A percentile compares a stretch with the other conserved stretches of the same genome.
phyloP scores from a whole-genome alignment of 2,329 filamentous ascomycete species.

The Harringtonia aguacate region DNA sequence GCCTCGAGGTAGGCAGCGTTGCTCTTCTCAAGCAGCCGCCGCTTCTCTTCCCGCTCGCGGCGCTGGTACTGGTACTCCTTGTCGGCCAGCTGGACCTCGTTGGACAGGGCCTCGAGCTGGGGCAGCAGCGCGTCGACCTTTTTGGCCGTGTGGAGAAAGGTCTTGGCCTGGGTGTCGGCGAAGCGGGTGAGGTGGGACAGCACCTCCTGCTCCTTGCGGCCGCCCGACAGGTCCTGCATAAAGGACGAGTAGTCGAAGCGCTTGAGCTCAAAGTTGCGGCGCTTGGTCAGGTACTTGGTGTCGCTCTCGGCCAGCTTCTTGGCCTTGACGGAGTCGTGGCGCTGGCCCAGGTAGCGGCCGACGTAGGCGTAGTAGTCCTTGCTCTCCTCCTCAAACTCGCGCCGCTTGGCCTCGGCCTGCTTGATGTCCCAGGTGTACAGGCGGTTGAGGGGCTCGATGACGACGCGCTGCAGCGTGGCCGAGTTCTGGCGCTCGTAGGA shows the following conservation, averaged over 20 bases:
- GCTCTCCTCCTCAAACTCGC: conserved; percentile 97
- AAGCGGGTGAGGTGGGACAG: conserved; percentile 90
- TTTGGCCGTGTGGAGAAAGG: conserved; percentile 72
- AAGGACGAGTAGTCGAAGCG: conserved; percentile 98
- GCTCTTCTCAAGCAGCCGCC: conserved; percentile 80
- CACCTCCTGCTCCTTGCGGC: conserved; percentile 96
- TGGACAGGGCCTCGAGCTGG: conserved; percentile 77
- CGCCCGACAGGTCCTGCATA: conserved; percentile 97
- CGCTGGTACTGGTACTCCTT: conserved; percentile 95
- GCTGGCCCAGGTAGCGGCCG: conserved; percentile 87
- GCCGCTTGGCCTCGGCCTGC: conserved; percentile 90
- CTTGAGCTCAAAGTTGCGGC: conserved; percentile 91
- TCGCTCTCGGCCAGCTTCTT: conserved; percentile 95
- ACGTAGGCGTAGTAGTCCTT: conserved; percentile 98
- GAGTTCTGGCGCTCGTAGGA: conserved; percentile 79
- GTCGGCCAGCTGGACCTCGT: conserved; percentile 84
- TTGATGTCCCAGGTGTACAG: conserved; percentile 96
- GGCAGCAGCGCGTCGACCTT: conserved; percentile 81
- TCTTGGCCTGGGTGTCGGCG: conserved; percentile 78
- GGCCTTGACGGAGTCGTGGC: conserved; percentile 90
- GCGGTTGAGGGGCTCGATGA: conserved; percentile 88
- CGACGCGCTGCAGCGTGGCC: conserved; percentile 74
- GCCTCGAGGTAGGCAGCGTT: conserved; percentile 63
- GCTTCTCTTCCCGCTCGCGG: conserved; percentile 91
- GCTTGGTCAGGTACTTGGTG: conserved; percentile 89